Evolutionary conservation across 495 filamentous ascomycete genomes (phyloP).

Genomic region (Hypoxylon lienhwacheense): DNA sequence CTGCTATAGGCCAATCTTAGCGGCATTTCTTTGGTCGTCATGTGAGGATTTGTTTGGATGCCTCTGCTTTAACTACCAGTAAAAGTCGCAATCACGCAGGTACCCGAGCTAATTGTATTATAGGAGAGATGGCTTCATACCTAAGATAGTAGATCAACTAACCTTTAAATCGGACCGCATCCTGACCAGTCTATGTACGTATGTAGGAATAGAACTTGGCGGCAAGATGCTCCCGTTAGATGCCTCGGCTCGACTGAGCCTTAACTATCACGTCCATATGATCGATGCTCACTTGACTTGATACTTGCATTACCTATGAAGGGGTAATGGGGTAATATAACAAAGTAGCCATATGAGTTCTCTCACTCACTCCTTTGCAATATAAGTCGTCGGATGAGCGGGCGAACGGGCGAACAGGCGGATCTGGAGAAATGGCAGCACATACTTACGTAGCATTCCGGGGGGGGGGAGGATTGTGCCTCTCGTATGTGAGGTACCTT

Average conservation of each 20-base stretch:
- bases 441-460: conserved; percentile 22
- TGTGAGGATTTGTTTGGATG: neutral
- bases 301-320: neutral
- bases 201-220: conserved; percentile 14
- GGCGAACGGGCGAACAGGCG: conserved; percentile 18
- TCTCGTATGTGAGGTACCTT: conserved; percentile 6
- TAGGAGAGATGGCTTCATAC: too few species aligned
- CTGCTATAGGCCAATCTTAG: too few species aligned
- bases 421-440: conserved; percentile 3
- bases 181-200: conserved; percentile 14
- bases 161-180: conserved; percentile 23
- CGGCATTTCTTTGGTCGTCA: too few species aligned
- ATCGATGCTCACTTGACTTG: conserved; percentile 9
- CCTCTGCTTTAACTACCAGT: too few species aligned
- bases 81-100: too few species aligned
- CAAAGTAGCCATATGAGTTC: too few species aligned
- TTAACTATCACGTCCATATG: conserved; percentile 7
- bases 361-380: too few species aligned
- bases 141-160: too few species aligned
- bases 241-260: neutral
- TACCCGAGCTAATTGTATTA: too few species aligned
- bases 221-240: conserved; percentile 5
- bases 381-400: neutral
- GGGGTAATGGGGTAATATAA: neutral
- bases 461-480: too few species aligned